Percentiles rank a stretch among this genome's conserved stretches.
phyloP scores from a whole-genome alignment of 768 basidiomycete genomes.

The Crepidotus variabilis region DNA sequence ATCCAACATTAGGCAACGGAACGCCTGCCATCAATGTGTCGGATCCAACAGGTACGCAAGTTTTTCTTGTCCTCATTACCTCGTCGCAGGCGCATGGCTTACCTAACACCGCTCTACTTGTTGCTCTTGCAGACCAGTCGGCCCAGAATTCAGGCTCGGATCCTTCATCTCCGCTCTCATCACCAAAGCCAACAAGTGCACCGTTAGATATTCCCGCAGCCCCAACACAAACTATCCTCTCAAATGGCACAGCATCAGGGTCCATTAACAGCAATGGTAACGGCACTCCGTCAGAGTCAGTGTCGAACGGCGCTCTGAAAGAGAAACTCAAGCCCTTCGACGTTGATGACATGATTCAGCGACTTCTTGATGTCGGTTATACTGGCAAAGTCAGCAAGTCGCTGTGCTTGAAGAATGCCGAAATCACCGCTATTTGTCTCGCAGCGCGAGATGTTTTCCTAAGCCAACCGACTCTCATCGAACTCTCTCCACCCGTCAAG shows the following conservation, averaged over 20 bases:
- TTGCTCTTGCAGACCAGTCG: constrained; percentile 27
- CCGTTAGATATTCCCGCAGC: constrained; percentile 72
- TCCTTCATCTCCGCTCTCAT: constrained; percentile 36
- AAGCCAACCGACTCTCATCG: constrained; percentile 93
- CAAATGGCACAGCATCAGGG: constrained; percentile 56
- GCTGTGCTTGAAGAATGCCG: constrained; percentile 90
- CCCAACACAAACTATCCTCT: constrained; percentile 73
- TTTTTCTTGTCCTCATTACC: constrained; percentile 18
- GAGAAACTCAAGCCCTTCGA: constrained; percentile 74
- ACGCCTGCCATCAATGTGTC: constrained; percentile 41
- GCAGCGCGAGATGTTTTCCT: constrained; percentile 96
- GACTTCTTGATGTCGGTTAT: constrained; percentile 94
- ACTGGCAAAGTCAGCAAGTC: constrained; percentile 98
- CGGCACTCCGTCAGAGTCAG: constrained; percentile 35
- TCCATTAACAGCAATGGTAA: constrained; percentile 39
- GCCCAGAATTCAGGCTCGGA: constrained; percentile 35
- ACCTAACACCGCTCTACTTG: constrained; percentile 30
- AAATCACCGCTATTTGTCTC: constrained; percentile 91
- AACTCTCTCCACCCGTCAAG: constrained; percentile 97
- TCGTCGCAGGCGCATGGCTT: constrained; percentile 29
- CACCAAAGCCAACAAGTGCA: constrained; percentile 37
- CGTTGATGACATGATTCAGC: constrained; percentile 97
- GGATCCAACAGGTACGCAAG: constrained; percentile 34
- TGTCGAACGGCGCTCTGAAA: constrained; percentile 44
- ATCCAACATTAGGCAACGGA: constrained; percentile 40